These are phyloP conservation scores for Lasiodiplodia citricola DNA, from an alignment of 2,329 filamentous ascomycete genomes.

Conservation along the genomic window DNA sequence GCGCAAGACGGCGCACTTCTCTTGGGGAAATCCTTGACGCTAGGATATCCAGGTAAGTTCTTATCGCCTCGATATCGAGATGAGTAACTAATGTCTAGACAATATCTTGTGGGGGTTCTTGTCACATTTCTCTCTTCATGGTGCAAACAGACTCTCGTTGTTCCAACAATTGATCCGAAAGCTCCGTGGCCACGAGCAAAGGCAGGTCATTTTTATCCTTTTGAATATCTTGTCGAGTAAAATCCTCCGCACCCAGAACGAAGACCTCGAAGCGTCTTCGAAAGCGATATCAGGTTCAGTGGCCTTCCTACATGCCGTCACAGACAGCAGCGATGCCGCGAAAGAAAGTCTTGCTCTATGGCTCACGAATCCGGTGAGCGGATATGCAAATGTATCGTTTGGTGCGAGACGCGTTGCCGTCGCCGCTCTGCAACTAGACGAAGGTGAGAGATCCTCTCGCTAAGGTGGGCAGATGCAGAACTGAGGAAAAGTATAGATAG, in stretches of 20 bases:
- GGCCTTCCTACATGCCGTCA: conserved; percentile 28
- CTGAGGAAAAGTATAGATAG: conserved; percentile 10
- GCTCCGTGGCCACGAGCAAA: conserved; percentile 57
- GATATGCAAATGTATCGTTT: conserved; percentile 29
- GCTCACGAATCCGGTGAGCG: conserved; percentile 31
- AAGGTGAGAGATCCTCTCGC: conserved; percentile 21
- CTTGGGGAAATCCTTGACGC: conserved; percentile 64
- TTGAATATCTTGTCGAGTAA: conserved; percentile 36
- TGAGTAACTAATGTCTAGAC: conserved; percentile 20
- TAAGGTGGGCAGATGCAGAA: neutral
- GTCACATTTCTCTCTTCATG: neutral
- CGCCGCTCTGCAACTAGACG: conserved; percentile 31
- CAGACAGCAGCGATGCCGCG: conserved; percentile 27
- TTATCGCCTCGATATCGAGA: neutral
- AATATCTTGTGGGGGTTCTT: conserved; percentile 28
- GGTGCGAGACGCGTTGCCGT: conserved; percentile 35
- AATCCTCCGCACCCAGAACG: conserved; percentile 29
- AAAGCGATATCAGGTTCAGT: conserved; percentile 25
- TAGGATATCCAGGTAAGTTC: conserved; percentile 72
- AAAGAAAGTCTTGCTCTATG: conserved; percentile 32
- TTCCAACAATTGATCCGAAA: conserved; percentile 48
- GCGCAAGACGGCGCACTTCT: conserved; percentile 48
- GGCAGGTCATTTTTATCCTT: conserved; percentile 46
- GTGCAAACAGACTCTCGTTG: conserved; percentile 28
- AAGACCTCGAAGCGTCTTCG: neutral